Evolutionary conservation across 2,329 filamentous ascomycete genomes (phyloP), one percentile per base, ranked within the genome.

Genomic region (Intubia oerlemansii): DNA sequence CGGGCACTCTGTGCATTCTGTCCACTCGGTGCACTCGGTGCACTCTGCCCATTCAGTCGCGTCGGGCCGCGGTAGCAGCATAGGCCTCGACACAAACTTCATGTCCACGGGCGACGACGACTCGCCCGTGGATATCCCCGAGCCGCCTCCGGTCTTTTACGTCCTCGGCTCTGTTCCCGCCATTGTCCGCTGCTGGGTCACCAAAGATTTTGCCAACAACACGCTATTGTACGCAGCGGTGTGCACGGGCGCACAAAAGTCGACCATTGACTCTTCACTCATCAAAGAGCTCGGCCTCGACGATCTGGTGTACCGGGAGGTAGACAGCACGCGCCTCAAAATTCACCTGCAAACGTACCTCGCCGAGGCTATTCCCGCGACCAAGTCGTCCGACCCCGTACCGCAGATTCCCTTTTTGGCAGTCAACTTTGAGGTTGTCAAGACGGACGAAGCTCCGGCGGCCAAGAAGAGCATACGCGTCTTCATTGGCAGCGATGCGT

Each of bases 141-240:
- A 66, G 24, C 76, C 85, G 24, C 79, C 84, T 12, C 80, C 82
- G 20, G 80, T 81, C 7, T 60, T 93, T 33, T 81, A 82, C 45
- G 65, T 91, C 29, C 59, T 93, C 11, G 82, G 85, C 10, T 76
- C 84, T 6, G 82, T 91, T 5, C 88, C 88, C 5, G 80, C 82
- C 17, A 92, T 98, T 39, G 79, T 95, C 32, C 75, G 88, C 35
- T 98, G 88, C 54, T 95, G 88, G 84, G 59, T 95, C 40, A 85
- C 79, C 16, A 76, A 73, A 20, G 74, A 80, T 42, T 95, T 91
- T 51, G 85, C 82, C 10, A 85, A 92, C 45, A 73, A 77, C 38
- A 76, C 81, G 8, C 62, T 95, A 11, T 59, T 93, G 5, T 95
- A 95, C 45, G 88, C 84, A 20, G 84, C 82, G 19, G 61, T 95